Conservation (phyloP, 305 asterid species). For the Petunia hybrid region DNA sequence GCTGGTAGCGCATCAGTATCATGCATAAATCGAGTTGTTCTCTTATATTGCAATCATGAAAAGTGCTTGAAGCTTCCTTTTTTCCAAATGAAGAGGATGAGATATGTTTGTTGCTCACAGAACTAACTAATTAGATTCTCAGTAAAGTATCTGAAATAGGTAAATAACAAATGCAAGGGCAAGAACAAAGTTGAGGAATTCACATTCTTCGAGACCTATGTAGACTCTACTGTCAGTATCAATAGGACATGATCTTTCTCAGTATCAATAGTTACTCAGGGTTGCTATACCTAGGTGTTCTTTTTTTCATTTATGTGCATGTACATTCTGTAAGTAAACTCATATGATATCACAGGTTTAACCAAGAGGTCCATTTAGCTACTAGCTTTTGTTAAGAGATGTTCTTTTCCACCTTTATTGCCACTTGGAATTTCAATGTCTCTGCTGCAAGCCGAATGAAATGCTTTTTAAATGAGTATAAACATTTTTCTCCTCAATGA, state of each 20-base stretch:
- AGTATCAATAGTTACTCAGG: neutral
- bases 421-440: neutral
- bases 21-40: neutral
- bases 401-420: neutral
- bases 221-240: neutral
- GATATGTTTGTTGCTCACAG: neutral
- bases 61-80: neutral
- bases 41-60: neutral
- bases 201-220: neutral
- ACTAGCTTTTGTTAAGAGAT: neutral
- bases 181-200: neutral
- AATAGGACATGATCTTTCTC: constrained; percentile 6
- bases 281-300: neutral
- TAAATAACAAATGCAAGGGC: neutral
- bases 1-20: neutral
- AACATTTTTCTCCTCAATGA: neutral
- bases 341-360: neutral
- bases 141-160: neutral
- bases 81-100: neutral
- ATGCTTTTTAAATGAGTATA: neutral
- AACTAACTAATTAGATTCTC: neutral
- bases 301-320: constrained; percentile 1
- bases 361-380: constrained; percentile 6
- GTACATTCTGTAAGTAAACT: neutral
- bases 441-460: neutral